phyloP scores from a whole-genome alignment of 345 rosid species.

The Passiflora organensis region DNA sequence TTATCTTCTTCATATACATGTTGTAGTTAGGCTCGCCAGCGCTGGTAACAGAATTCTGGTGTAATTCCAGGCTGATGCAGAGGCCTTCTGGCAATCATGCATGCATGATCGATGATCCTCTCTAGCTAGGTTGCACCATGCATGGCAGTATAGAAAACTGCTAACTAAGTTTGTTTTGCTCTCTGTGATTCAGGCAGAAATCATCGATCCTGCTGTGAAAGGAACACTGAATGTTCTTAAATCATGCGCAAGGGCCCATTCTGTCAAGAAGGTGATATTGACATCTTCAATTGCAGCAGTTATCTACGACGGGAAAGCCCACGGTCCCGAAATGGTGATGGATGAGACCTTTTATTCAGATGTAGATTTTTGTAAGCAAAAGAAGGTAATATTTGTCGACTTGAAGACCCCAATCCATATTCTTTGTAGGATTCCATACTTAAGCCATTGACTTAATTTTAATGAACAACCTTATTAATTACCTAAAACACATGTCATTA shows the following conservation, averaged over 20 bases:
- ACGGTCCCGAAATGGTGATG: not conserved
- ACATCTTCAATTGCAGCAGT: slow-evolving; percentile 11
- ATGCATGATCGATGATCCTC: too few relatives aligned
- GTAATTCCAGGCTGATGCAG: too few relatives aligned
- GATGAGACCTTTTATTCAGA: slow-evolving; percentile 16
- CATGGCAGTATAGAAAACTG: not conserved
- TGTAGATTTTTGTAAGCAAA: not conserved
- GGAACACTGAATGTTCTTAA: slow-evolving; percentile 18
- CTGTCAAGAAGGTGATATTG: slow-evolving; percentile 10
- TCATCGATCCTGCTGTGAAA: slow-evolving; percentile 14
- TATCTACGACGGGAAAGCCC: not conserved
- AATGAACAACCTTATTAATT: too few relatives aligned
- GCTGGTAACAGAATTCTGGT: too few relatives aligned
- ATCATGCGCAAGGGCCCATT: slow-evolving; percentile 4
- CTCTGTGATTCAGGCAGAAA: slow-evolving; percentile 1
- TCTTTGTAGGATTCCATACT: too few relatives aligned
- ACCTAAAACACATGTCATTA: too few relatives aligned
- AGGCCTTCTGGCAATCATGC: too few relatives aligned
- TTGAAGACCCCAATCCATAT: too few relatives aligned
- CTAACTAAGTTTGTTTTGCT: not conserved
- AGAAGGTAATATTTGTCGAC: not conserved
- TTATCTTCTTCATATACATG: too few relatives aligned
- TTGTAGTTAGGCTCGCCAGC: too few relatives aligned
- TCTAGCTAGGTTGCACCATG: not conserved
- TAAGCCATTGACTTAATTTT: too few relatives aligned